A percentile compares a stretch with the other conserved stretches of the same genome.
Evolutionary conservation across 345 rosid species (phyloP).

Genomic region (thale cress (Arabidopsis thaliana)): DNA sequence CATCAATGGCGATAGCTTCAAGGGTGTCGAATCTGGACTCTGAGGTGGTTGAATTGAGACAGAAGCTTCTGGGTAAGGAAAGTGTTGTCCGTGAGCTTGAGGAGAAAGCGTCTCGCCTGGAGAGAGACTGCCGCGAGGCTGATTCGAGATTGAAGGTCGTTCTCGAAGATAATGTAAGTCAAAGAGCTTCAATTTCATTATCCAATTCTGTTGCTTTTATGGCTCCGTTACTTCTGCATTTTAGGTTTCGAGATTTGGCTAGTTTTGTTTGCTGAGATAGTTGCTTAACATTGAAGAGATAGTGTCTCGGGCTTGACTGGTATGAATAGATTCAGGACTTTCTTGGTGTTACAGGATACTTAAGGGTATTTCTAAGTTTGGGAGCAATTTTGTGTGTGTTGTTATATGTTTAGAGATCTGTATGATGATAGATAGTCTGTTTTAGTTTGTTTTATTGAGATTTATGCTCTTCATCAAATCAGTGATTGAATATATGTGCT

Average conservation of each 20-base stretch:
- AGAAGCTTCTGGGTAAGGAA: constrained; percentile 70
- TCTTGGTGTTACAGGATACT: neutral
- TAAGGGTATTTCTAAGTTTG: neutral
- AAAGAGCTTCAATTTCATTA: neutral
- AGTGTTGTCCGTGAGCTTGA: constrained; percentile 63
- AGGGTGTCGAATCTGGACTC: constrained; percentile 85
- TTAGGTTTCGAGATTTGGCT: neutral
- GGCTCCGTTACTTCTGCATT: neutral
- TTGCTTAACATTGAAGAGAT: neutral
- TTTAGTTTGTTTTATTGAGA: neutral
- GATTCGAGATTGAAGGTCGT: constrained; percentile 65
- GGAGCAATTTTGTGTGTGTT: neutral
- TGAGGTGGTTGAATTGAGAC: constrained; percentile 61
- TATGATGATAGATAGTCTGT: neutral
- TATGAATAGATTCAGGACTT: neutral
- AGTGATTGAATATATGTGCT: neutral
- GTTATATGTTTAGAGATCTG: neutral
- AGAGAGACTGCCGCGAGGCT: constrained; percentile 60
- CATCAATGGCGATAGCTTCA: constrained; percentile 94
- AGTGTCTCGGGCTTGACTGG: neutral
- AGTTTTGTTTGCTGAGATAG: neutral
- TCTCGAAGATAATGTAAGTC: constrained; percentile 73
- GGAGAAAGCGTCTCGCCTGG: constrained; percentile 59
- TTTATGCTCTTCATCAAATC: neutral
- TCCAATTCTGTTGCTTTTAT: neutral